Evolutionary conservation across 2,329 filamentous ascomycete genomes (phyloP).

Genomic region (Paecilomyces formosus): DNA sequence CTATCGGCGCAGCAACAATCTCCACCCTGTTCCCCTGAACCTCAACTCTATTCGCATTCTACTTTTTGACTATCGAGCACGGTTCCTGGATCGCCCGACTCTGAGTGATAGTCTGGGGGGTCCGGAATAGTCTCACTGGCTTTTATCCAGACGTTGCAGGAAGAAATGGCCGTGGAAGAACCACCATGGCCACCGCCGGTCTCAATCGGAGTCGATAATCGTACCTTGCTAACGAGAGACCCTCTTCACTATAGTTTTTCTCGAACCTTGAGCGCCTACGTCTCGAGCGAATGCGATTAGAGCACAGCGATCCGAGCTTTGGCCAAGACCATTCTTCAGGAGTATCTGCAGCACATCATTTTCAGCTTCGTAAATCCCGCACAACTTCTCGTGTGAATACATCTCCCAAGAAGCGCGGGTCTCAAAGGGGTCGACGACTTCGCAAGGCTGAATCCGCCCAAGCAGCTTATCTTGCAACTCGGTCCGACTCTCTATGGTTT

Average conservation of each 20-base stretch:
- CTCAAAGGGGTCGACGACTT: conserved; percentile 16
- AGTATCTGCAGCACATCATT: conserved; percentile 8
- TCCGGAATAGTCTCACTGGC: background rate
- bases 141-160: background rate
- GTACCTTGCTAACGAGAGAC: conserved; percentile 8
- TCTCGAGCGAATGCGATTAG: conserved; percentile 23
- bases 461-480: conserved; percentile 35
- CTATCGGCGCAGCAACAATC: background rate
- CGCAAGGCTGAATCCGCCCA: conserved; percentile 30
- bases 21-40: background rate
- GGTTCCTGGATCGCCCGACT: background rate
- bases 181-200: background rate
- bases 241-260: conserved; percentile 25
- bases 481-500: conserved; percentile 60
- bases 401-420: conserved; percentile 7
- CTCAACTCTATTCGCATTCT: background rate
- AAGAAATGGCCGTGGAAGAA: background rate
- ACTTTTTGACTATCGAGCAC: background rate
- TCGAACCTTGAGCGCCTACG: conserved; percentile 33
- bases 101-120: background rate
- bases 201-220: background rate
- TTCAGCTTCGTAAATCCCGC: conserved; percentile 12
- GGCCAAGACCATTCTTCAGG: conserved; percentile 10
- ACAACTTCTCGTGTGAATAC: conserved; percentile 5
- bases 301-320: conserved; percentile 21